A percentile compares a stretch with the other conserved stretches of the same genome.
phyloP scores from a whole-genome alignment of 2,329 filamentous ascomycete genomes.

The Emericellopsis cladophorae region DNA sequence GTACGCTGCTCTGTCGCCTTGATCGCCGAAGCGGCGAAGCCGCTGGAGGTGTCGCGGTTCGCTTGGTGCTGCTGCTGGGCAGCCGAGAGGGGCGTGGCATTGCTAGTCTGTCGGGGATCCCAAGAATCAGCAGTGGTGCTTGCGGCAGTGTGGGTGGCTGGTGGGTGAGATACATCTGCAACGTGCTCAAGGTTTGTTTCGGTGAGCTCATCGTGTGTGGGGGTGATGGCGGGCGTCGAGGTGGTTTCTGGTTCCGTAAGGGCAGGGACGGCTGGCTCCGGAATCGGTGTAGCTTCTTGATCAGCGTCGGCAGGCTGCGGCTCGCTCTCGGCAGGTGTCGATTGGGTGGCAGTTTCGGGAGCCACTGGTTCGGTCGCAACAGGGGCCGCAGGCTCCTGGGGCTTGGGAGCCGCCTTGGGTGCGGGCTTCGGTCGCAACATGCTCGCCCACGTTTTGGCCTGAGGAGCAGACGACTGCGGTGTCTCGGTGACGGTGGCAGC shows the following conservation, averaged over 20 bases:
- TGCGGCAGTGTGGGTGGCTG: constrained; percentile 69
- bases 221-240: constrained; percentile 53
- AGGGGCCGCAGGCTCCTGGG: constrained; percentile 29
- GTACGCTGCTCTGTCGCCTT: constrained; percentile 58
- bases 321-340: constrained; percentile 11
- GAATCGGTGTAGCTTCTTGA: constrained; percentile 19
- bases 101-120: constrained; percentile 56
- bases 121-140: constrained; percentile 83
- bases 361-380: constrained; percentile 13
- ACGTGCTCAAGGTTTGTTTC: constrained; percentile 88
- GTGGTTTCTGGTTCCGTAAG: constrained; percentile 33
- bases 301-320: constrained; percentile 19
- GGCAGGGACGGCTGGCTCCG: constrained; percentile 15
- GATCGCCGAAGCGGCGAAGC: constrained; percentile 67
- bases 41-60: constrained; percentile 43
- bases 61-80: constrained; percentile 49
- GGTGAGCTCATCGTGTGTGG: constrained; percentile 73
- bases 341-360: background rate
- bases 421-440: constrained; percentile 52
- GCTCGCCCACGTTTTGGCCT: constrained; percentile 59
- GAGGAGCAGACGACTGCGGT: constrained; percentile 23
- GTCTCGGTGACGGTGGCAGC: constrained; percentile 17
- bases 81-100: constrained; percentile 53
- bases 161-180: constrained; percentile 65
- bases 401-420: constrained; percentile 45